phyloP scores from a whole-genome alignment of 164 flowering plant genomes.

The Vitis riparia region DNA sequence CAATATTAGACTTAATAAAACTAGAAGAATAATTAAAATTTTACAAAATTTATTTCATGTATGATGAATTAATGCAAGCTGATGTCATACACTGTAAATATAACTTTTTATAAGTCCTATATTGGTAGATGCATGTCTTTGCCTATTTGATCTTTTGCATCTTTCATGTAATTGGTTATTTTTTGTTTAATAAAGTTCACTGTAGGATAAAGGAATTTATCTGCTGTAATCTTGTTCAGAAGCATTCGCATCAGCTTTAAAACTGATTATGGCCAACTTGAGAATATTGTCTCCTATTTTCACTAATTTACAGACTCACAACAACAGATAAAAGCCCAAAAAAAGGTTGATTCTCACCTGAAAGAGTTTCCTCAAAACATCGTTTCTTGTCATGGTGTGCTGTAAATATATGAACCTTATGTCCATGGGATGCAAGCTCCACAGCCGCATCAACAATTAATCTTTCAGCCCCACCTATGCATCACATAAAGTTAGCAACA shows the following conservation, averaged over 20 bases:
- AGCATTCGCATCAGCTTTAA: too few species aligned
- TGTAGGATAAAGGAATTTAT: too few species aligned
- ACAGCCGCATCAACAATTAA: slow-evolving; percentile 91
- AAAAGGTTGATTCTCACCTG: slow-evolving; percentile 38
- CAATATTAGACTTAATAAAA: too few species aligned
- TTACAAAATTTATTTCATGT: too few species aligned
- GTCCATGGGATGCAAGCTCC: slow-evolving; percentile 78
- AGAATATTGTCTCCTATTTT: not conserved
- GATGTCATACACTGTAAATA: too few species aligned
- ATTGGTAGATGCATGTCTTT: too few species aligned
- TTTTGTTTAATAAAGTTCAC: too few species aligned
- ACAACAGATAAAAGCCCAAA: not conserved
- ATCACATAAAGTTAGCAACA: slow-evolving; percentile 6
- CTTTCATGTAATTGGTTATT: too few species aligned
- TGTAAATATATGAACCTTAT: slow-evolving; percentile 83
- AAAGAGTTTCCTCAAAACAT: slow-evolving; percentile 95
- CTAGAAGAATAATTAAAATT: too few species aligned
- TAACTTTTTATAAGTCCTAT: too few species aligned
- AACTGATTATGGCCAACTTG: not conserved
- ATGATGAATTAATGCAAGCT: too few species aligned
- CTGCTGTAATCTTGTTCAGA: not conserved
- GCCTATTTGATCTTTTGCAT: too few species aligned
- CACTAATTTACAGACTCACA: not conserved
- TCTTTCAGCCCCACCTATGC: slow-evolving; percentile 94
- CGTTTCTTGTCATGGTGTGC: slow-evolving; percentile 81